Base-by-base conservation (phyloP, 148 eudicot genomes). In the Chenopodium album region DNA sequence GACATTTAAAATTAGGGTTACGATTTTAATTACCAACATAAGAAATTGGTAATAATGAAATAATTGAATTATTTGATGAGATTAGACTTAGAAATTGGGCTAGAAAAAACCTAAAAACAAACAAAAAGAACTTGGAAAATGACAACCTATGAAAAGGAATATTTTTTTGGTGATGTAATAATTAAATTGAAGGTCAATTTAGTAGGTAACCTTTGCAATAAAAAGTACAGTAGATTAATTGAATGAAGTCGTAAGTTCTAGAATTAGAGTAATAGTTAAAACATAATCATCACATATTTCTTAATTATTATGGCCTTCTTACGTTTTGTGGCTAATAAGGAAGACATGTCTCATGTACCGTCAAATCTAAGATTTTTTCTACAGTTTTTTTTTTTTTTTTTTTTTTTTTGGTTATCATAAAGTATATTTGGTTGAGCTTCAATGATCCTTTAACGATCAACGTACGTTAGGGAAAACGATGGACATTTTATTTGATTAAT, bases 141-240 rank as follows among this genome's bases (percentile, higher is more conserved):
- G 66, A n/a, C 66, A 62, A 7, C 2, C 23, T 62, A 5, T 62
- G 66, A 62, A n/a, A 62, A 62, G 26, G 26, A 56, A 56, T 14
- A 9, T 48, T 9, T 47, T 9, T 59, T 59, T 14, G 66, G 66
- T 62, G 66, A 22, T 26, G 66, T 52, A 71, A 71, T 41, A 41
- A 41, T 41, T 41, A 71, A 66, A 68, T 44, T 29, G 1, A 73
- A 32, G 59, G 9, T 47, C 34, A 17, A 31, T 62, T 22, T 12
- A 7, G 50, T 9, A 16, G 71, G 20, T 37, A 41, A 65, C 29
- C 29, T 8, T 13, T 16, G 29, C 72, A 7, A 67, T 44, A 26
- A n/a, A 80, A 60, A 44, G 77, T 41, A 41, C 44, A 41, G 44
- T 28, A 73, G 79, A 54, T 81, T 54, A 81, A 68, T 8, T 81